A percentile compares a stretch with the other conserved stretches of the same genome.
Evolutionary conservation across 352 stramenopile species (phyloP).

Genomic region (Globisporangium recalcitrans): DNA sequence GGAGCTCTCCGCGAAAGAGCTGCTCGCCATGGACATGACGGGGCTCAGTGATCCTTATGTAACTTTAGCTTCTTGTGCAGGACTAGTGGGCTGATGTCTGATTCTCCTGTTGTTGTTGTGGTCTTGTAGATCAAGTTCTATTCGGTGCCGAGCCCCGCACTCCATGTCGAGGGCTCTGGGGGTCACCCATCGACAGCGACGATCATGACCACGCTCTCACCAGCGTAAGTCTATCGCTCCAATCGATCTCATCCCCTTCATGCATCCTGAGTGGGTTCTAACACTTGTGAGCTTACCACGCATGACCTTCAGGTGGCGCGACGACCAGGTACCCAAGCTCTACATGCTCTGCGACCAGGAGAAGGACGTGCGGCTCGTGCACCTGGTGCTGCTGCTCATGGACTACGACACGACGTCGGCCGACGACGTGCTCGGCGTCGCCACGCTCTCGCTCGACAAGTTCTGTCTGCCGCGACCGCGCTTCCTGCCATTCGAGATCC

Average conservation of each 20-base stretch:
- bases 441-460: slow-evolving; percentile 50
- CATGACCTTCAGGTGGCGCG: slow-evolving; percentile 35
- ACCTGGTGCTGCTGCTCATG: slow-evolving; percentile 75
- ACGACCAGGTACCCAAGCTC: slow-evolving; percentile 65
- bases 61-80: slow-evolving; percentile 2
- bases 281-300: background rate
- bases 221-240: slow-evolving; percentile 32
- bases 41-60: slow-evolving; percentile 82
- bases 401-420: slow-evolving; percentile 75
- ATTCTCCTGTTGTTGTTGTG: slow-evolving; percentile 3
- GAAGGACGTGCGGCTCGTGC: slow-evolving; percentile 49
- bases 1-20: slow-evolving; percentile 47
- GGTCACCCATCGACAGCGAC: slow-evolving; percentile 51
- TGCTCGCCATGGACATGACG: slow-evolving; percentile 69
- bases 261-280: background rate
- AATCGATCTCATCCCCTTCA: background rate
- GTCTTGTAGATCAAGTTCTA: slow-evolving; percentile 64
- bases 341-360: slow-evolving; percentile 44
- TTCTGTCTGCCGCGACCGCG: slow-evolving; percentile 34
- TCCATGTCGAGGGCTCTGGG: slow-evolving; percentile 43
- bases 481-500: slow-evolving; percentile 54
- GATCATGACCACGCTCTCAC: slow-evolving; percentile 62
- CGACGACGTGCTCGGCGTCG: slow-evolving; percentile 67
- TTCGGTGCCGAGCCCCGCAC: slow-evolving; percentile 41
- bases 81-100: background rate